Evolutionary conservation across 1,284 basidiomycete genomes (phyloP).

Genomic region (Heliocybe sulcata): DNA sequence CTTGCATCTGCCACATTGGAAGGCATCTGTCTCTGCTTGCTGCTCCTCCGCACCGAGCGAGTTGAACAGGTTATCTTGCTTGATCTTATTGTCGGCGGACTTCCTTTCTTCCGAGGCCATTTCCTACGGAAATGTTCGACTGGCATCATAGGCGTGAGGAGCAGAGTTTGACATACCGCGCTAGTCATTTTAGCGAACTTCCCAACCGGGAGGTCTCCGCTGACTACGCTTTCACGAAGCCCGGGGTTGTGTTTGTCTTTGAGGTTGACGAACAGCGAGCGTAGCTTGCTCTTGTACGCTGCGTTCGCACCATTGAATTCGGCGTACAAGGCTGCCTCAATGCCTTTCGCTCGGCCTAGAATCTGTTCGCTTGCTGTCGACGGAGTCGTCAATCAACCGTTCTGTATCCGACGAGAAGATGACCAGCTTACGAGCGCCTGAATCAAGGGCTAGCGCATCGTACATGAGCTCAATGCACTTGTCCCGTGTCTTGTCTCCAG

Average conservation of each 20-base stretch:
- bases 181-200: slow-evolving; percentile 80
- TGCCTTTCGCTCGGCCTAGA: slow-evolving; percentile 43
- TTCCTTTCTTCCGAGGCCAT: slow-evolving; percentile 94
- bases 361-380: slow-evolving; percentile 56
- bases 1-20: slow-evolving; percentile 94
- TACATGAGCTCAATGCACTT: slow-evolving; percentile 90
- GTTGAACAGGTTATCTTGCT: slow-evolving; percentile 86
- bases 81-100: slow-evolving; percentile 76
- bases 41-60: slow-evolving; percentile 86
- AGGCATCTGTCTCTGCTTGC: slow-evolving; percentile 94
- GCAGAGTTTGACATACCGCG: slow-evolving; percentile 40
- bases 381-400: slow-evolving; percentile 2
- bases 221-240: slow-evolving; percentile 78
- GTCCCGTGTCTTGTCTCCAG: slow-evolving; percentile 74
- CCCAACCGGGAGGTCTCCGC: slow-evolving; percentile 67
- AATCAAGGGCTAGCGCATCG: slow-evolving; percentile 82
- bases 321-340: slow-evolving; percentile 52
- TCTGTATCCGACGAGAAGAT: background rate
- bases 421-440: slow-evolving; percentile 71
- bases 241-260: slow-evolving; percentile 94
- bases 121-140: slow-evolving; percentile 47
- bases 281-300: slow-evolving; percentile 78
- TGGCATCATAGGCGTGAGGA: background rate
- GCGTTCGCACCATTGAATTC: slow-evolving; percentile 37
- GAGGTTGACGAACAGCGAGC: slow-evolving; percentile 87